A percentile compares a stretch with the other conserved stretches of the same genome.
phyloP scores from a whole-genome alignment of 371 early-diverging fungal genomes.

The Rhizopus sp. region DNA sequence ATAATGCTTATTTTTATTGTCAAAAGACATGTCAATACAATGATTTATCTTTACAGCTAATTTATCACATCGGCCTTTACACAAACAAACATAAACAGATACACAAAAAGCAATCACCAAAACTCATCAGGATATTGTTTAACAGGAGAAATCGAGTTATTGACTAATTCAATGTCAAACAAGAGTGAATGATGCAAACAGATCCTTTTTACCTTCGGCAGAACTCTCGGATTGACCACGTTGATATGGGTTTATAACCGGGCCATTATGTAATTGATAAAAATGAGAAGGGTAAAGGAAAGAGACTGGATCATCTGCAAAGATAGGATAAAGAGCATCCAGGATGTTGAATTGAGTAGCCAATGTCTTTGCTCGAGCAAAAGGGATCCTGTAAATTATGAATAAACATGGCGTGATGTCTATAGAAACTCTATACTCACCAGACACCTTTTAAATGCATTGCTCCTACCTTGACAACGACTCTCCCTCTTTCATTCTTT shows the following conservation, averaged over 20 bases:
- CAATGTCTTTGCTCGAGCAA: slow-evolving; percentile 61
- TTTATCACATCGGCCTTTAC: too few species aligned
- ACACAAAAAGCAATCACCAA: too few species aligned
- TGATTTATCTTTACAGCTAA: too few species aligned
- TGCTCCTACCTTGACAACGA: slow-evolving; percentile 77
- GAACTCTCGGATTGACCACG: not conserved
- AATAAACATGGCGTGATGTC: not conserved
- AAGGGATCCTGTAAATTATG: slow-evolving; percentile 51
- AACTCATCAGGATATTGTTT: too few species aligned
- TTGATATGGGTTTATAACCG: not conserved
- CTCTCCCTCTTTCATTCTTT: slow-evolving; percentile 74
- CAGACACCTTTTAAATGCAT: slow-evolving; percentile 85
- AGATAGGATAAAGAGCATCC: slow-evolving; percentile 65
- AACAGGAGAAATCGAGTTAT: too few species aligned
- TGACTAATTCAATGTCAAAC: too few species aligned
- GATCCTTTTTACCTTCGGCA: not conserved
- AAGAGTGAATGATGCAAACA: too few species aligned
- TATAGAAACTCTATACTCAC: slow-evolving; percentile 25
- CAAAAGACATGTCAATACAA: too few species aligned
- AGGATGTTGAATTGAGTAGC: slow-evolving; percentile 63
- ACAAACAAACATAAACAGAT: too few species aligned
- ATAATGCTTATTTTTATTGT: too few species aligned
- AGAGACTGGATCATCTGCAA: slow-evolving; percentile 59
- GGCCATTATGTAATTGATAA: slow-evolving; percentile 6
- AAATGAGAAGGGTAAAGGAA: slow-evolving; percentile 26